Base-by-base conservation (phyloP, 2,329 filamentous ascomycete species). In the Aureobasidium vineae region DNA sequence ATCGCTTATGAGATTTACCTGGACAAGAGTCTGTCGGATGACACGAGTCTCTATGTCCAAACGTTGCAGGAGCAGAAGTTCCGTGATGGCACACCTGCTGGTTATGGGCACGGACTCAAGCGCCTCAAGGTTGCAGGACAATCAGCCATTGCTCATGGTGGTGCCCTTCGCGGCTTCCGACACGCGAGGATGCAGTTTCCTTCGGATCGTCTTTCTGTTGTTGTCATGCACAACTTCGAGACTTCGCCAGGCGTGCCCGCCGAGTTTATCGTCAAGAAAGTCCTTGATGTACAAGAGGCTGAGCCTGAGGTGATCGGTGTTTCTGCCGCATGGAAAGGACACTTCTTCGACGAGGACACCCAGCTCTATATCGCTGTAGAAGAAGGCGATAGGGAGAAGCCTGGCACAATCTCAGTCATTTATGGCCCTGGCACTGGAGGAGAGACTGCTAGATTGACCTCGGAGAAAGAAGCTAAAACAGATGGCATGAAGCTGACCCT, bases 1-100 rank as follows among this genome's bases (percentile, higher is more conserved):
- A 75, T 81, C 59, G 77, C 77, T 0, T 82, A 80, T 66, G 80
- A 82, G 68, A 73, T 76, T 67, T 78, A 76, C 68, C 69, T 82
- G 16, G 73, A 81, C 61, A 68, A 66, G 40, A 72, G 71, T 4
- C 72, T 70, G 53, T 67, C 70, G 7, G 76, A 79, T 41, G 50
- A 67, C 5, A 26, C 75, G 5, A 78, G 76, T 68, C 72, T 75
- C 68, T 81, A 80, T 56, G 67, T 69, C n/a, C 69, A 69, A 23
- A 73, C 72, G 15, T 71, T 74, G 3, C 53, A 73, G 66, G 66
- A 70, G 16, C 74, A 72, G 4, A 72, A 68, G 0, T 80, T 74
- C 54, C 71, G 63, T 10, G 76, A 81, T 54, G 78, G 78, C 6
- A 73, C 67, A 1, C 50, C 68, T 8, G 77, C 79, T 0, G 41